Conservation (phyloP, 768 basidiomycete species). For the Termitomyces sp. region DNA sequence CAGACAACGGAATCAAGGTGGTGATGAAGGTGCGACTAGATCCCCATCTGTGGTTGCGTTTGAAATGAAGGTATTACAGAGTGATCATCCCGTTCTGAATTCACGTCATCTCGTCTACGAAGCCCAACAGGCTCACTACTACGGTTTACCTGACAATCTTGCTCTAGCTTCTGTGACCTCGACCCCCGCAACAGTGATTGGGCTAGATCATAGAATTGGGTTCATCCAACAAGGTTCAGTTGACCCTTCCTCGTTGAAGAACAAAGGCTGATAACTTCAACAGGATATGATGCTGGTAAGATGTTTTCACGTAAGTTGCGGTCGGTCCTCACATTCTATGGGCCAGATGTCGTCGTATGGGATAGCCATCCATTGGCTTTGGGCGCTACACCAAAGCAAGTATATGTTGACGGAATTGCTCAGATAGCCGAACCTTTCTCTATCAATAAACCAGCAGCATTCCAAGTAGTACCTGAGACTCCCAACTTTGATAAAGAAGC, state of each 20-base stretch:
- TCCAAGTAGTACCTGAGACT: conserved; percentile 48
- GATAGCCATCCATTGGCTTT: conserved; percentile 82
- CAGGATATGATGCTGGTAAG: conserved; percentile 76
- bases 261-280: conserved; percentile 3
- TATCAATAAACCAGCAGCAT: conserved; percentile 47
- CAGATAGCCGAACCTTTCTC: conserved; percentile 56
- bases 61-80: conserved; percentile 34
- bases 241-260: background rate
- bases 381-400: conserved; percentile 81
- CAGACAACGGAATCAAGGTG: conserved; percentile 64
- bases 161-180: conserved; percentile 77
- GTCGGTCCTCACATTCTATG: background rate
- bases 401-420: conserved; percentile 86
- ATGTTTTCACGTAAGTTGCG: background rate
- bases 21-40: conserved; percentile 63
- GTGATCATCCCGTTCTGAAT: conserved; percentile 65
- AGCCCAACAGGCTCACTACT: conserved; percentile 82
- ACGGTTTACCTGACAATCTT: conserved; percentile 66
- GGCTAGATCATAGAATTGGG: conserved; percentile 80
- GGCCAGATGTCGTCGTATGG: conserved; percentile 76
- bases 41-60: background rate
- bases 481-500: conserved; percentile 75
- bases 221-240: conserved; percentile 60
- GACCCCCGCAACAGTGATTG: conserved; percentile 69
- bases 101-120: conserved; percentile 79